Conservation (phyloP, 2,329 filamentous ascomycete species). For the Coniella vitis region DNA sequence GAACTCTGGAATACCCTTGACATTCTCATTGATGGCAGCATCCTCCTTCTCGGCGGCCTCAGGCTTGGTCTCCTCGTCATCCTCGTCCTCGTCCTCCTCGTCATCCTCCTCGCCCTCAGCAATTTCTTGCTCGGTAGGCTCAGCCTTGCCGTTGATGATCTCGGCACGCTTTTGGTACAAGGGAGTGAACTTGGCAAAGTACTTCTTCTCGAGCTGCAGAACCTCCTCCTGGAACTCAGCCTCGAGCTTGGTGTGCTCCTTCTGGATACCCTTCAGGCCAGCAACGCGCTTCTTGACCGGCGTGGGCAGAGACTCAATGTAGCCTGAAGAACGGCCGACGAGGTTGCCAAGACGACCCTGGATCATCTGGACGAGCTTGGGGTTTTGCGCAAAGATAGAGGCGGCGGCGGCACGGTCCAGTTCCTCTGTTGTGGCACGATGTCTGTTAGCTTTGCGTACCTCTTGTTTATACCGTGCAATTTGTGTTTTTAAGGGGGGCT, state of each 20-base stretch:
- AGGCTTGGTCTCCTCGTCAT: constrained; percentile 28
- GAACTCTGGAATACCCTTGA: constrained; percentile 92
- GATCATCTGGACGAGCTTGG: constrained; percentile 92
- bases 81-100: constrained; percentile 58
- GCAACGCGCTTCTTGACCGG: constrained; percentile 88
- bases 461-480: no score
- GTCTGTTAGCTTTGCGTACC: constrained; percentile 6
- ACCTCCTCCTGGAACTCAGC: constrained; percentile 98
- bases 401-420: constrained; percentile 79
- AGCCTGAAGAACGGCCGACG: constrained; percentile 91
- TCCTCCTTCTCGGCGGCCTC: constrained; percentile 48
- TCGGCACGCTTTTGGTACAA: constrained; percentile 91
- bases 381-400: constrained; percentile 92
- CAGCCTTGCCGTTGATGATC: constrained; percentile 80
- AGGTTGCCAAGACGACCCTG: constrained; percentile 91
- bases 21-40: constrained; percentile 44
- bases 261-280: constrained; percentile 95
- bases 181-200: constrained; percentile 97
- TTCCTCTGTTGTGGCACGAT: constrained; percentile 58
- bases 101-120: constrained; percentile 77
- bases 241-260: constrained; percentile 97
- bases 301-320: constrained; percentile 90
- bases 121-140: constrained; percentile 84
- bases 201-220: constrained; percentile 97
- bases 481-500: no score